Evolutionary conservation across 148 eudicot species (phyloP), one percentile per base, ranked within the genome.

Genomic region (Fagopyrum tataricum): DNA sequence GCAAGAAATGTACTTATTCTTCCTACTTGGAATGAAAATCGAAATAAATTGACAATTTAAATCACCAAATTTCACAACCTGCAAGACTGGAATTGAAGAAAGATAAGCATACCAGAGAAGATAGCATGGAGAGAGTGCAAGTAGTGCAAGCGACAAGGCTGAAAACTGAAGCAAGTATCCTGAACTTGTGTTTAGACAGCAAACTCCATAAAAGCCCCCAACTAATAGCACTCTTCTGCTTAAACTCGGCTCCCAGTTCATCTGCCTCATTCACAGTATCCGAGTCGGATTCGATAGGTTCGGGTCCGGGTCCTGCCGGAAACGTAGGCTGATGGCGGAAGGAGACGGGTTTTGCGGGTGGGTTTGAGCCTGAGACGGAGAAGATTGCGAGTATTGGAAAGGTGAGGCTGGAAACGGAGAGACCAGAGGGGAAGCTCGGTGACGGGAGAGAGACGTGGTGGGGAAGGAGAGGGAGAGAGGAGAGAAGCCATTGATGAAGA

Each of bases 61-160:
- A 56, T 23, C 23, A 11, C 31, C 59, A 21, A 3, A 55, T 1
- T 20, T 58, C 14, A 23, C 21, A 12, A 23, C 58, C 58, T 21
- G 23, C 37, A 58, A 58, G 26, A 2, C 6, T 1, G 66, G 39
- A 24, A 10, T 59, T 24, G 15, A 23, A 43, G 17, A 43, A 17
- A 18, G 51, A 70, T 18, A 15, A 70, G 14, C 72, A 42, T 78
- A 92, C 98, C 98, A 53, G 93, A 85, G 64, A 77, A 82, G 2
- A 90, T 61, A 26, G 97, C 96, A 95, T 88, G 52, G 84, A 84
- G 46, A 95, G 96, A 74, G 93, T 90, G 74, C 91, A 90, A 83
- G 77, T 23, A 37, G 96, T 82, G 66, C 93, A 84, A 4, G 91
- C 90, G 53, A 86, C 40, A n/a, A 95, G 89, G 76, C 89, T 79